A percentile compares a stretch with the other conserved stretches of the same genome.
phyloP scores from a whole-genome alignment of 805 yeast genomes.

The Starmera dryadoides region DNA sequence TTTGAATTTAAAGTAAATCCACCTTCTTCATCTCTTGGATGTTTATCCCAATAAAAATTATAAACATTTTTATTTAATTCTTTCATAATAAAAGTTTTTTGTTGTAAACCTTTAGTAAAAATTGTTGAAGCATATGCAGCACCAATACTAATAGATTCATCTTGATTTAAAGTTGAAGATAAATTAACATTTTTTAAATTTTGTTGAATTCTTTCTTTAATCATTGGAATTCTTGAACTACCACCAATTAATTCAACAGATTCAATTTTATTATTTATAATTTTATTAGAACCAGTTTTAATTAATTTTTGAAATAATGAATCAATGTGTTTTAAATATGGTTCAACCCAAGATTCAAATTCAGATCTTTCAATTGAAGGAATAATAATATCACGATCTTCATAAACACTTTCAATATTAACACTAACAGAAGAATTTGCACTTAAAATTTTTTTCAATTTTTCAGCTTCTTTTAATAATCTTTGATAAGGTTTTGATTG shows the following conservation, averaged over 20 bases:
- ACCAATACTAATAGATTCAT: slow-evolving; percentile 95
- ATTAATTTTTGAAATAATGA: slow-evolving; percentile 62
- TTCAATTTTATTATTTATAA: slow-evolving; percentile 54
- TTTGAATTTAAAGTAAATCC: slow-evolving; percentile 76
- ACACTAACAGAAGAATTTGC: slow-evolving; percentile 77
- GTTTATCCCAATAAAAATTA: slow-evolving; percentile 72
- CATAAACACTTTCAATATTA: slow-evolving; percentile 76
- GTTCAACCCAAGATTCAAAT: slow-evolving; percentile 65
- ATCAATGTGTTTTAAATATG: slow-evolving; percentile 51
- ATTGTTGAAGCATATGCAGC: slow-evolving; percentile 88
- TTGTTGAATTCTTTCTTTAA: slow-evolving; percentile 58
- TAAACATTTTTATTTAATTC: slow-evolving; percentile 71
- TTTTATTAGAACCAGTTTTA: slow-evolving; percentile 42
- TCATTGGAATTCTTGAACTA: slow-evolving; percentile 73
- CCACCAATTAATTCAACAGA: slow-evolving; percentile 80
- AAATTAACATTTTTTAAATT: slow-evolving; percentile 58
- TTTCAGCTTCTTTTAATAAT: slow-evolving; percentile 68
- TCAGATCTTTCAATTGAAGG: slow-evolving; percentile 66
- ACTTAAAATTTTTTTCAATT: slow-evolving; percentile 72
- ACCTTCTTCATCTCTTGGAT: slow-evolving; percentile 63
- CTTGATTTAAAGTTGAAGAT: slow-evolving; percentile 90
- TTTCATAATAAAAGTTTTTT: slow-evolving; percentile 79
- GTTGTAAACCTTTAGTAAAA: slow-evolving; percentile 82
- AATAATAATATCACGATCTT: slow-evolving; percentile 67
- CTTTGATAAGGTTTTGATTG: slow-evolving; percentile 79